Evolutionary conservation across 257 asterid genomes (phyloP).

Genomic region (Gentiana straminea): DNA sequence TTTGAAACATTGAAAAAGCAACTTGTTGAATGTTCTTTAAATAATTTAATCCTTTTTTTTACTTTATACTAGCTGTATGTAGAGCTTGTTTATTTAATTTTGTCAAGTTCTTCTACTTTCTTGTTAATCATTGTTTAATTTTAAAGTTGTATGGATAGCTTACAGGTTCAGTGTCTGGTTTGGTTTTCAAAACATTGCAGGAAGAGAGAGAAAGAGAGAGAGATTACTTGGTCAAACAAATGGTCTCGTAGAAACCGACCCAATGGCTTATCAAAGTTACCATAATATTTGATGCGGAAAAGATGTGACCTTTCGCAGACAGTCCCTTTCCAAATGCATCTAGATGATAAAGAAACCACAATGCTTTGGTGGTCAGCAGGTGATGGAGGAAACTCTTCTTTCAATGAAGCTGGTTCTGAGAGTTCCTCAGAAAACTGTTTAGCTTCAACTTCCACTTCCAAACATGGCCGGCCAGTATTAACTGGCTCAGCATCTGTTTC

Average conservation of each 20-base stretch:
- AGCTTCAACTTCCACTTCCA: constrained; percentile 24
- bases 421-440: constrained; percentile 17
- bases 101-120: too few relatives aligned
- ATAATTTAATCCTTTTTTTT: too few relatives aligned
- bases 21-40: too few relatives aligned
- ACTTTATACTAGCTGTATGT: too few relatives aligned
- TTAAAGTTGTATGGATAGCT: too few relatives aligned
- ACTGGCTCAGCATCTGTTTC: constrained; percentile 20
- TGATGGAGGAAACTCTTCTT: constrained; percentile 76
- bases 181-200: too few relatives aligned
- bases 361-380: constrained; percentile 92
- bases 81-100: too few relatives aligned
- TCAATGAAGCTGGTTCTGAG: constrained; percentile 28
- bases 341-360: constrained; percentile 78
- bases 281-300: constrained; percentile 83
- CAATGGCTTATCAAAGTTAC: constrained; percentile 82
- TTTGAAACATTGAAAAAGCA: too few relatives aligned
- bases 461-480: constrained; percentile 20
- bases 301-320: constrained; percentile 92
- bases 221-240: constrained; percentile 78
- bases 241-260: constrained; percentile 89
- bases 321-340: constrained; percentile 95
- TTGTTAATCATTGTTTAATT: too few relatives aligned
- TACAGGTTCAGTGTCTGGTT: too few relatives aligned
- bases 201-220: background rate